Conservation (phyloP, 1,284 basidiomycete species). For the Moesziomyces aphidis region DNA sequence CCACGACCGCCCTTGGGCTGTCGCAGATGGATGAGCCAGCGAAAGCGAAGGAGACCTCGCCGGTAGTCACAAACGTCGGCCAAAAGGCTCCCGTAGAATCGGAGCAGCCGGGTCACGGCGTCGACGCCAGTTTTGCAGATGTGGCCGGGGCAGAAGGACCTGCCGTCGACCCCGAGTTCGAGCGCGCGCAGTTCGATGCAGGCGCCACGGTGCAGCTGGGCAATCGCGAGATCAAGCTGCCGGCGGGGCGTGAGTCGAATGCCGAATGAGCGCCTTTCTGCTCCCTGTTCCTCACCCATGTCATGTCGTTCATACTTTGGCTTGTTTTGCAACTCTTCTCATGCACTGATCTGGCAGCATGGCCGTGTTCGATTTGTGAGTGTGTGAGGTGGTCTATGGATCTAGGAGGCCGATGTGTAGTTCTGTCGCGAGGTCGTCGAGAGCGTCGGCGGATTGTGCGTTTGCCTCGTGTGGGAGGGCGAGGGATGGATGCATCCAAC, state of each 20-base stretch:
- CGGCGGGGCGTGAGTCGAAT: background rate
- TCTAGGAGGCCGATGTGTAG: slow-evolving; percentile 39
- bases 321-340: background rate
- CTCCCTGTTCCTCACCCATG: background rate
- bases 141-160: slow-evolving; percentile 26
- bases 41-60: background rate
- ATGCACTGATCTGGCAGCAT: no score
- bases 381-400: slow-evolving; percentile 11
- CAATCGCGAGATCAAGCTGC: slow-evolving; percentile 24
- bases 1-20: slow-evolving; percentile 15
- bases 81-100: background rate
- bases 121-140: slow-evolving; percentile 13
- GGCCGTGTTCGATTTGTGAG: background rate
- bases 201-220: slow-evolving; percentile 21
- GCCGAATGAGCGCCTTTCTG: background rate
- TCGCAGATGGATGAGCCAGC: slow-evolving; percentile 7
- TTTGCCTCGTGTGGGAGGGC: background rate
- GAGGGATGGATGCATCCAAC: slow-evolving; percentile 51
- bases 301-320: no score
- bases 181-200: slow-evolving; percentile 19
- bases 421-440: slow-evolving; percentile 13
- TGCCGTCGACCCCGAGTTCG: slow-evolving; percentile 22
- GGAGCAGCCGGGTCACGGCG: background rate
- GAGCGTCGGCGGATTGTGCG: background rate
- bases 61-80: background rate